Evolutionary conservation across 2,329 filamentous ascomycete genomes (phyloP), one percentile per base, ranked within the genome.

Genomic region (Colletotrichum sp.): DNA sequence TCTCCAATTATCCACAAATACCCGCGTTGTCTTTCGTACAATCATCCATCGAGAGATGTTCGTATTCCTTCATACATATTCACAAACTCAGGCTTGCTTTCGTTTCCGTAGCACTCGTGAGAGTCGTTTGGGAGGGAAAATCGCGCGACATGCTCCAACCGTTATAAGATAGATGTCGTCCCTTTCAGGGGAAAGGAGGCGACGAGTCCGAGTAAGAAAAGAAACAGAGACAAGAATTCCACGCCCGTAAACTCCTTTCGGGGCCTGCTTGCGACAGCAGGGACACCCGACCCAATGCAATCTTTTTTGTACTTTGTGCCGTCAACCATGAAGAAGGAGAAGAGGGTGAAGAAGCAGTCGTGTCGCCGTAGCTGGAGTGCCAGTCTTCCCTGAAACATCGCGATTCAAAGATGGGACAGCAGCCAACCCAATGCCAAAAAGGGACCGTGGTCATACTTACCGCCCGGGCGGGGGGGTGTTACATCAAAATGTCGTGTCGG

Each of bases 201-300:
- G 21, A 52, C 39, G 30, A 52, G 55, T 44, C 30, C 7, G 18
- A 59, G n/a, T 18, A 36, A 49, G 21, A 57, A 28, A 28, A 60
- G 6, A 60, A 28, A n/a, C 26, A 18, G 8, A n/a, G 26, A n/a
- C 44, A 44, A 36, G 16, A 44, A 26, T 44, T 36, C 59, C 44
- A 24, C 7, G 7, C 12, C 34, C 21, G 24, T 44, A 30, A 75
- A 73, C 70, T 66, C 74, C 74, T 64, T 69, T 65, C 70, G 70
- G 74, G 18, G 24, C 26, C 57, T 49, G 24, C 24, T 39, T 9
- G 59, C 49, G 24, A 28, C 26, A 60, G 69, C 32, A 49, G 49
- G 34, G 21, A 60, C 26, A 24, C 57, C 57, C 70, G 28, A 69
- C 64, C 74, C 74, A 74, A 76, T 76, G 74, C 74, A 74, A 24